A percentile compares a stretch with the other conserved stretches of the same genome.
Evolutionary conservation across 192 early-diverging fungal species (phyloP).

Genomic region (Coemansia sp.): DNA sequence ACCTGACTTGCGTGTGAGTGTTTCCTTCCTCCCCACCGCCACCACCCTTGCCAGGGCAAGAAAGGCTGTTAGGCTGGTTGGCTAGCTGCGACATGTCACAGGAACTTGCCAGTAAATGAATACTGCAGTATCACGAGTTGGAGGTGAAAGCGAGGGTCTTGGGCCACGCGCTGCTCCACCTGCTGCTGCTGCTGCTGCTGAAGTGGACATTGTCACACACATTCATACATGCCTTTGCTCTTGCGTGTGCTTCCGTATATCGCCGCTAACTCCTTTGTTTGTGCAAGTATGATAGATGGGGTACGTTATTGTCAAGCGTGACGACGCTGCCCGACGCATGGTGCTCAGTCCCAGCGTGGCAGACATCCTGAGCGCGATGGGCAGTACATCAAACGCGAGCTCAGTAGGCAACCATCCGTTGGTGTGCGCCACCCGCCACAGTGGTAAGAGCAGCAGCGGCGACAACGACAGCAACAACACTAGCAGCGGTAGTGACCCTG

Average conservation of each 20-base stretch:
- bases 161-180: not conserved
- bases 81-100: slow-evolving; percentile 1
- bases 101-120: not conserved
- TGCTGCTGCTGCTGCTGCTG: no score
- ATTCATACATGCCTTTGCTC: not conserved
- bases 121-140: not conserved
- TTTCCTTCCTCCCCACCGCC: not conserved
- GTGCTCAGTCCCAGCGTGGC: slow-evolving; percentile 46
- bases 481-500: not conserved
- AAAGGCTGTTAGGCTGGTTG: not conserved
- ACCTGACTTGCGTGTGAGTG: not conserved
- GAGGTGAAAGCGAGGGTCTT: not conserved
- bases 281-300: slow-evolving; percentile 36
- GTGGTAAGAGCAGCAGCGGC: not conserved
- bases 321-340: slow-evolving; percentile 35
- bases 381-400: slow-evolving; percentile 24
- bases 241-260: not conserved
- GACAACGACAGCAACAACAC: not conserved
- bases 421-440: not conserved
- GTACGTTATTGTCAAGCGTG: slow-evolving; percentile 51
- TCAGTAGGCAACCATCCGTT: slow-evolving; percentile 17
- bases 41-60: not conserved
- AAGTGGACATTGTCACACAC: not conserved
- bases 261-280: slow-evolving; percentile 3
- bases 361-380: slow-evolving; percentile 36